Base-by-base conservation (phyloP, 805 yeast genomes). In the Cyberlindnera sargentensis region DNA sequence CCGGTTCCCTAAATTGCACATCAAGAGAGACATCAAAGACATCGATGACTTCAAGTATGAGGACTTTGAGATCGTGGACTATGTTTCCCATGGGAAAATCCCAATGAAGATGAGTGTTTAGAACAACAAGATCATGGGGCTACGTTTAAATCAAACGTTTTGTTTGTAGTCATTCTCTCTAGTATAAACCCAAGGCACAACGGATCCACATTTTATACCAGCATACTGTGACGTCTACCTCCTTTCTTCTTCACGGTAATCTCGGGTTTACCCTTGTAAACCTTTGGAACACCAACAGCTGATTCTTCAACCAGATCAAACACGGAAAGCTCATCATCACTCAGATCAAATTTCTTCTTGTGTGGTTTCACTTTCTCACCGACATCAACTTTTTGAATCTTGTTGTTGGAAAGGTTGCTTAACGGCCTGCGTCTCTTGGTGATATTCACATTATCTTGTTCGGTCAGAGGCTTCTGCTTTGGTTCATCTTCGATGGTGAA, bases 51-150 rank as follows among this genome's bases (percentile, higher is more conserved):
- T 93, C 70, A 75, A 72, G 54, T 85, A 70, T 54, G 97, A 90
- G 45, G 98, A 93, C 63, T 90, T 93, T 56, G 87, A 81, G 55
- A 80, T 93, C 38, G 67, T 67, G 3, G 86, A 77, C 42, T 93
- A 93, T 63, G 70, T 84, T 42, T 97, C 96, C 3, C 82, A 87
- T 57, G 75, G 78, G 3, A 80, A 80, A 48, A 91, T 93, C 53
- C 85, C 84, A 52, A 93, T 93, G 99, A 84, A 86, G 55, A 93
- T 93, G 99, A 89, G 97, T 61, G 99, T 93, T 28, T 93, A 70
- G 63, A 8, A 15, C 20, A 15, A 15, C 20, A 15, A 15, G 20
- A 15, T 15, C 20, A 15, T 15, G 20, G 20, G 20, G 20, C 20
- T 15, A 15, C 20, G 20, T 15, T 15, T 15, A 15, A 15, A 15